phyloP scores from a whole-genome alignment of 768 basidiomycete genomes.

The Fomitopsis serialis region DNA sequence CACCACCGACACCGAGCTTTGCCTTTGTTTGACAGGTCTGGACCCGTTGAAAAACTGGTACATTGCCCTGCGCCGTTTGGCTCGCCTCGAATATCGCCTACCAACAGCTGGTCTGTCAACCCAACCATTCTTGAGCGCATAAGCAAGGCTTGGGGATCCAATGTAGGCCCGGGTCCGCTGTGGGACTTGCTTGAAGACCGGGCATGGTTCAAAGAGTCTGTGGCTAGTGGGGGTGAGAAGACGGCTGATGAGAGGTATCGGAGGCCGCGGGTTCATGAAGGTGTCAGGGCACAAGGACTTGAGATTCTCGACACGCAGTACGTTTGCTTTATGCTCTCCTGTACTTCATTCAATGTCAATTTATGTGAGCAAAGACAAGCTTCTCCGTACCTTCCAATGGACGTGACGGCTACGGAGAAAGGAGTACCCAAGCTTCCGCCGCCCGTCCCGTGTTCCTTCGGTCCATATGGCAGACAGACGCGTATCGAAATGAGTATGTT shows the following conservation, averaged over 20 bases:
- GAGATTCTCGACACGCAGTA: constrained; percentile 12
- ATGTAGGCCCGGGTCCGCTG: constrained; percentile 68
- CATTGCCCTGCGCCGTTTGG: constrained; percentile 46
- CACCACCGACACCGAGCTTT: constrained; percentile 72
- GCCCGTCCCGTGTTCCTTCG: constrained; percentile 57
- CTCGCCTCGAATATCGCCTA: constrained; percentile 34
- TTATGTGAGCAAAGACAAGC: constrained; percentile 40
- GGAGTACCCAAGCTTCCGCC: constrained; percentile 47
- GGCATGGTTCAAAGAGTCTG: constrained; percentile 69
- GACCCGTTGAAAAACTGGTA: constrained; percentile 53
- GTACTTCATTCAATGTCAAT: background rate
- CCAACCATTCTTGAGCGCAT: constrained; percentile 47
- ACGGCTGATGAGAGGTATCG: constrained; percentile 41
- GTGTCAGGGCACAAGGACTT: constrained; percentile 22
- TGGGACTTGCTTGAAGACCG: constrained; percentile 80
- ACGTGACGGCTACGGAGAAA: constrained; percentile 43
- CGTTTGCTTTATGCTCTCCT: background rate
- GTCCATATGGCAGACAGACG: constrained; percentile 52
- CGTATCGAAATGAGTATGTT: constrained; percentile 48
- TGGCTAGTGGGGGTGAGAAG: constrained; percentile 17
- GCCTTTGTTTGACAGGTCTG: constrained; percentile 47
- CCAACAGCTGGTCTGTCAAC: constrained; percentile 52
- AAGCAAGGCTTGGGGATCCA: constrained; percentile 67
- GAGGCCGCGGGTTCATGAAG: constrained; percentile 54
- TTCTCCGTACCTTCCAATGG: constrained; percentile 53